Evolutionary conservation across 2,329 filamentous ascomycete species (phyloP).

Genomic region (Monilinia fructicola): DNA sequence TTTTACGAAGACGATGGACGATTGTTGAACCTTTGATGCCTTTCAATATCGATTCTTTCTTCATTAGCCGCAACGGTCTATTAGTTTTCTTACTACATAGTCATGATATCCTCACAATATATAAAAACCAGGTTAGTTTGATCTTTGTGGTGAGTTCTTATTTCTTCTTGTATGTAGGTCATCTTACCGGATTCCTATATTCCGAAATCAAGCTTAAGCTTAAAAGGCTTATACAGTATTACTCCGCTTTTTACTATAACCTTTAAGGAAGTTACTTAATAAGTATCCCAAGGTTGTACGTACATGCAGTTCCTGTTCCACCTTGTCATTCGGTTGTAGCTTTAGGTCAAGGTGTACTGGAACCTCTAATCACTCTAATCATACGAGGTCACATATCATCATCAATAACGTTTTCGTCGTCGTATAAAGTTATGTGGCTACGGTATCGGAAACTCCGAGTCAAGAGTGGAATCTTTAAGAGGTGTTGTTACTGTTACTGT

Average conservation of each 20-base stretch:
- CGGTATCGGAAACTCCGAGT: not conserved
- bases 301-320: not conserved
- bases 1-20: not conserved
- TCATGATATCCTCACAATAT: not conserved
- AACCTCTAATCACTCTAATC: too few relatives aligned
- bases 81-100: not conserved
- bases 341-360: not conserved
- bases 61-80: not conserved
- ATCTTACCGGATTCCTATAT: too few relatives aligned
- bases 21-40: not conserved
- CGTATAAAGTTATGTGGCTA: slow-evolving; percentile 9
- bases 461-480: not conserved
- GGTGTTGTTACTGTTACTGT: too few relatives aligned
- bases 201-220: not conserved
- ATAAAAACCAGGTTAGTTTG: not conserved
- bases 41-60: not conserved
- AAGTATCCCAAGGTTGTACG: not conserved
- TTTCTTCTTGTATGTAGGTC: not conserved
- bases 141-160: not conserved
- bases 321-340: not conserved
- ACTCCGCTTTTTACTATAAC: too few relatives aligned
- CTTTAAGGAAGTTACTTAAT: too few relatives aligned
- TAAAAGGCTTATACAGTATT: too few relatives aligned
- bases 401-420: not conserved
- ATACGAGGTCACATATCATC: not conserved